Base-by-base conservation (phyloP, 495 filamentous ascomycete genomes). In the Penicilliopsis zonata region DNA sequence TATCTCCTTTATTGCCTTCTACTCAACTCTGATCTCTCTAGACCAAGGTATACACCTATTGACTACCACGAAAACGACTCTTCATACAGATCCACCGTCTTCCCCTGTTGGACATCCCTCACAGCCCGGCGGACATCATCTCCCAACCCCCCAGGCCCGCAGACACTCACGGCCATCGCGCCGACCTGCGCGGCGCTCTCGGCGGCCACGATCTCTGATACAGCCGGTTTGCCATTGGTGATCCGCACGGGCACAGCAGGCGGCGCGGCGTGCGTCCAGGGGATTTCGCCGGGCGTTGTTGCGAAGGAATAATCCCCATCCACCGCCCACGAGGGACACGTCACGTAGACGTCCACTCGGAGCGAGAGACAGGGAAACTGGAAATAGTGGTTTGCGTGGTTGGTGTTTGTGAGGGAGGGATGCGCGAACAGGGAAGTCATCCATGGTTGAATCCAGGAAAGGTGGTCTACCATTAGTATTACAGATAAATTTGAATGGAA, bases 161-260 rank as follows among this genome's bases (percentile, higher is more conserved):
- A 66, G 0, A 66, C 57, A 43, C 56, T 63, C 5, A 64, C 61
- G 1, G 60, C 60, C 52, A 66, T 47, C 5, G 60, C 60, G 13
- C 60, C 61, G 2, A 64, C 43, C 26, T 63, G 59, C 25, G 47
- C 31, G 5, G 46, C 45, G 30, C 50, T 59, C 35, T 63, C 58
- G 9, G 34, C 41, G 14, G 54, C 50, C 8, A 66, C 14, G n/a
- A 64, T 29, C 7, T 45, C 34, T 2, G 31, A 38, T 23, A 61
- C 55, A 20, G 43, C 49, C 2, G 57, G 59, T 25, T 55, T 60
- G 21, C 58, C 56, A 10, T 44, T 42, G 22, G 42, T 33, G 5
- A 61, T 43, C 14, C 30, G 46, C 4, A 61, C 39, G 1, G 51
- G 49, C 0, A 61, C 53, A 18, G 39, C 46, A 3, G 48, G 21